These are phyloP conservation scores for Acanthamoeba castellanii DNA, from an alignment of 208 protist species.

Conservation along the genomic window DNA sequence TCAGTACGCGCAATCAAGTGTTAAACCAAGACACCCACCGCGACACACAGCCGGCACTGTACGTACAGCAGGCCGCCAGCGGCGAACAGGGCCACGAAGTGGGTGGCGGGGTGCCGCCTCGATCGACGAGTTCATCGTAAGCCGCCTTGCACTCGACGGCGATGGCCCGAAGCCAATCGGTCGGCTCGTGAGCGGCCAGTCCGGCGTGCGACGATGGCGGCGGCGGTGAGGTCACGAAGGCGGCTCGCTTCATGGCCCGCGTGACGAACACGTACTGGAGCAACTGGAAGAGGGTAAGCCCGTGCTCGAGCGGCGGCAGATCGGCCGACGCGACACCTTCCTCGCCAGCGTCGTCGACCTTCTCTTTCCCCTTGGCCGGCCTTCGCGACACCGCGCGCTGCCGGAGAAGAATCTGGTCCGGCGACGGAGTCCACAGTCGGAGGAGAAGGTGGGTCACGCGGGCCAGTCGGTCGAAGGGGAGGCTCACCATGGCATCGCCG, in stretches of 20 bases:
- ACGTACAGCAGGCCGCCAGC: slow-evolving; percentile 51
- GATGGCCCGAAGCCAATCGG: neutral
- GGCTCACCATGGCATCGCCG: slow-evolving; percentile 15
- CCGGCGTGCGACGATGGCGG: too few species aligned
- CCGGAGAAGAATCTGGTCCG: neutral
- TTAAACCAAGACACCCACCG: too few species aligned
- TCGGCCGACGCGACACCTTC: neutral
- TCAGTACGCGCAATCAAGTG: neutral
- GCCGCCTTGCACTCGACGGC: neutral
- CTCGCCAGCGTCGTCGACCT: neutral
- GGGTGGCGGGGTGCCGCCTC: neutral
- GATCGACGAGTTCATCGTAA: neutral
- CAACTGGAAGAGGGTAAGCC: neutral
- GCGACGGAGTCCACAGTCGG: neutral
- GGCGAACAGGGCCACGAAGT: slow-evolving; percentile 28
- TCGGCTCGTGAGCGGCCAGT: neutral
- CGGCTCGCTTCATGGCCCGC: neutral
- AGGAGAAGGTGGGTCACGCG: neutral
- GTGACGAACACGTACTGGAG: slow-evolving; percentile 14
- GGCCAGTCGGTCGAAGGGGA: neutral
- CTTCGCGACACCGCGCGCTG: neutral
- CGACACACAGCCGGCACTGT: too few species aligned
- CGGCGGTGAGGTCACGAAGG: neutral
- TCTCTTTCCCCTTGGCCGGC: neutral
- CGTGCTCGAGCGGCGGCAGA: neutral